Conservation (phyloP, 805 yeast species). For the Lipomyces sp. region DNA sequence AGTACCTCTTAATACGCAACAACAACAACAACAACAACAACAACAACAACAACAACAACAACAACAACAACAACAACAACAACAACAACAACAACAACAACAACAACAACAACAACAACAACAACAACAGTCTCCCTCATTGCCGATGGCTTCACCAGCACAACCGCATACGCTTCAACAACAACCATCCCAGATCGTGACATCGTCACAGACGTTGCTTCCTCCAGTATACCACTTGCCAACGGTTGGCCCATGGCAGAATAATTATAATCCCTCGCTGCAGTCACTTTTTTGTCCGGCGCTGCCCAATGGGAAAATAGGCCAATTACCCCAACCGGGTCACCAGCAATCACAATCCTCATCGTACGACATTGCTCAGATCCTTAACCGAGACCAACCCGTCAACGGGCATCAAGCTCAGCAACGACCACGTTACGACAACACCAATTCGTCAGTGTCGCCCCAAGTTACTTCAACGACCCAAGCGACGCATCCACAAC, state of each 20-base stretch:
- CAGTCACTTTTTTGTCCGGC: constrained; percentile 4
- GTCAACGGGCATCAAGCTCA: neutral
- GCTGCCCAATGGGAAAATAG: neutral
- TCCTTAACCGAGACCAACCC: constrained; percentile 5
- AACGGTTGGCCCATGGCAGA: constrained; percentile 19
- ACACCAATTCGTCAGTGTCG: constrained; percentile 1
- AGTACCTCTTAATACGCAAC: constrained; percentile 5
- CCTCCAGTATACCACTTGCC: constrained; percentile 24
- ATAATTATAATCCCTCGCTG: neutral
- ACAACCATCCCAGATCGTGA: constrained; percentile 10
- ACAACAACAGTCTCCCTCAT: constrained; percentile 3
- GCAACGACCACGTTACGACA: neutral
- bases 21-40: neutral
- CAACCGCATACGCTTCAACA: neutral
- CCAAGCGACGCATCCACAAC: constrained; percentile 14
- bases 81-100: neutral
- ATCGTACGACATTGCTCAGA: constrained; percentile 6
- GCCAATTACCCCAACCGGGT: neutral
- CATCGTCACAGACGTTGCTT: neutral
- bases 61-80: neutral
- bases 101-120: no score
- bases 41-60: no score
- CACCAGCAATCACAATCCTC: neutral
- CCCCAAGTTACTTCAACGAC: constrained; percentile 13
- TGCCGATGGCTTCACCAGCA: neutral